phyloP scores from a whole-genome alignment of 371 early-diverging fungal genomes.

The Saksenaea vasiformis region DNA sequence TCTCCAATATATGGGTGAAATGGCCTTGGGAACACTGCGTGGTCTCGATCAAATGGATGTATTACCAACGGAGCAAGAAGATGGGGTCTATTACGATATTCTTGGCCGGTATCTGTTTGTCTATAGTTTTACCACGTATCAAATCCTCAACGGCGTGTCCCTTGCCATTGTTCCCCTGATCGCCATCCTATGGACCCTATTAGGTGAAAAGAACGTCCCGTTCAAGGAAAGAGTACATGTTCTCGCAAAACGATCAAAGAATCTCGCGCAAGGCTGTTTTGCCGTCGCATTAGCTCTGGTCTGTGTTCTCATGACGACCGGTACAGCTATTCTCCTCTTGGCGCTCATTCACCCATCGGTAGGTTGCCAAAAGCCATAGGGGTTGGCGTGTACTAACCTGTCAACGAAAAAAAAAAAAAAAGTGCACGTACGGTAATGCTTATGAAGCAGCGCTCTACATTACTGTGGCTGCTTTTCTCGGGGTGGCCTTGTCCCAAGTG shows the following conservation, averaged over 20 bases:
- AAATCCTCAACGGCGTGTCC: conserved; percentile 39
- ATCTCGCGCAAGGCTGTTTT: background rate
- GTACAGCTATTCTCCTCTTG: background rate
- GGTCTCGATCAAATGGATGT: conserved; percentile 29
- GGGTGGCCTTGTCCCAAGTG: conserved; percentile 10
- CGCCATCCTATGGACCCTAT: conserved; percentile 2
- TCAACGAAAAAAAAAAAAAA: background rate
- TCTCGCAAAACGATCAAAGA: background rate
- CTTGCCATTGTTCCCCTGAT: conserved; percentile 33
- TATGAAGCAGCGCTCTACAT: conserved; percentile 24
- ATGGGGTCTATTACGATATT: conserved; percentile 50
- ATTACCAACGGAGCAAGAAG: conserved; percentile 21
- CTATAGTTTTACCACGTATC: conserved; percentile 46
- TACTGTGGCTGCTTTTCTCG: conserved; percentile 15
- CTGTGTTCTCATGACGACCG: background rate
- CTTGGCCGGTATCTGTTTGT: conserved; percentile 50
- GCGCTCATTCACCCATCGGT: background rate
- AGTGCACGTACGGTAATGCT: conserved; percentile 7
- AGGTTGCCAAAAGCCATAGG: conserved; percentile 1
- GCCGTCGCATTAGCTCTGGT: background rate
- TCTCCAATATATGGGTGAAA: conserved; percentile 62
- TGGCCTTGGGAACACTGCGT: conserved; percentile 39
- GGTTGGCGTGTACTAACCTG: background rate
- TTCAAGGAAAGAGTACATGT: background rate
- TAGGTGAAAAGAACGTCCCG: background rate